These are phyloP conservation scores for Solanum sejunctum DNA, from an alignment of 257 asterid species.

Conservation along the genomic window DNA sequence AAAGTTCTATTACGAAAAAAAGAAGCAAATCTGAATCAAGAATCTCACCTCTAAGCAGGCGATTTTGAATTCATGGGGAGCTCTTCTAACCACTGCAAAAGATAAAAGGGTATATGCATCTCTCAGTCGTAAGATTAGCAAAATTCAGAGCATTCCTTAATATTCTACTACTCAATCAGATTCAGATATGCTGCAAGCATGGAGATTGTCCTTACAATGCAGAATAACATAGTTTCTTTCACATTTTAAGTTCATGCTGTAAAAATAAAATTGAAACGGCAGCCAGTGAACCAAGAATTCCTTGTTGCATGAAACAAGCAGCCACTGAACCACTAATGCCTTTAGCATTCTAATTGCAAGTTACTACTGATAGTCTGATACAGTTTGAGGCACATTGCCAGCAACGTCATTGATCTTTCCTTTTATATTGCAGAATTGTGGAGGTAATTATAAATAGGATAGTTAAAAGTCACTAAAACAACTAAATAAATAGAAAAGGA, in stretches of 20 bases:
- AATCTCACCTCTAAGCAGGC: constrained; percentile 65
- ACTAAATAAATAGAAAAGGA: neutral
- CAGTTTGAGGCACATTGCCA: neutral
- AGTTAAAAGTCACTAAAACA: neutral
- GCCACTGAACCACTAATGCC: neutral
- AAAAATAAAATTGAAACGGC: neutral
- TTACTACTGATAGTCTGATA: neutral
- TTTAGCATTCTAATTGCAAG: neutral
- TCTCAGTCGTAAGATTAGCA: constrained; percentile 1
- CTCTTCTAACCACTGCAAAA: constrained; percentile 74
- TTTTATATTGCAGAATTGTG: neutral
- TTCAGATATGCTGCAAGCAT: neutral
- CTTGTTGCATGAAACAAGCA: neutral
- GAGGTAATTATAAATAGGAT: neutral
- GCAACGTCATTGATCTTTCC: neutral
- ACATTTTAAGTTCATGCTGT: neutral
- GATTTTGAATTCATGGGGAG: constrained; percentile 80
- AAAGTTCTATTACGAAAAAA: neutral
- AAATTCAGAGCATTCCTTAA: neutral
- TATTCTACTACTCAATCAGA: neutral
- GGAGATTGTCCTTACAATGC: neutral
- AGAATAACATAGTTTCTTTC: neutral
- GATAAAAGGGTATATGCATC: constrained; percentile 5
- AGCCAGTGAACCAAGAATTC: neutral
- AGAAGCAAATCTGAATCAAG: neutral